These are phyloP conservation scores for Peribolospora kevripleyi DNA, from an alignment of 768 basidiomycete genomes.

Conservation along the genomic window DNA sequence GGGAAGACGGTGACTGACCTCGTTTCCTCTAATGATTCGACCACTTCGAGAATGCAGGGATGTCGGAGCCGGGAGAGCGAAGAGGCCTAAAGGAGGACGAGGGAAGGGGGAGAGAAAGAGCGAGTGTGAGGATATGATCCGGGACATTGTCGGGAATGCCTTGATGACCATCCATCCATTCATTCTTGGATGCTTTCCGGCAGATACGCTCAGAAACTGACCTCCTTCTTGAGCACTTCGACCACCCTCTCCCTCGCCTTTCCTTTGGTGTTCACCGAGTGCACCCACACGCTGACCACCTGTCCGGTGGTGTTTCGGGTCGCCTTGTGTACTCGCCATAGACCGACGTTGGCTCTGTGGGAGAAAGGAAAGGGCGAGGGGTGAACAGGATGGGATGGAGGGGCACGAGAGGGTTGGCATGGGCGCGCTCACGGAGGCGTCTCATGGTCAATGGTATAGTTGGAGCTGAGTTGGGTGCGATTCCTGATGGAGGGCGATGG, in stretches of 20 bases:
- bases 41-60: slow-evolving; percentile 89
- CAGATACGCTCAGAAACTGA: slow-evolving; percentile 5
- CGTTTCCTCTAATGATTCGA: slow-evolving; percentile 87
- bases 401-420: neutral
- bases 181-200: neutral
- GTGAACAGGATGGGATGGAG: neutral
- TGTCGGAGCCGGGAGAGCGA: slow-evolving; percentile 66
- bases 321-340: slow-evolving; percentile 73
- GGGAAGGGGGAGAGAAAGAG: neutral
- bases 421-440: neutral
- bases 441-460: neutral
- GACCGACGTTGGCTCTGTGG: slow-evolving; percentile 43
- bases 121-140: neutral
- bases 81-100: slow-evolving; percentile 33
- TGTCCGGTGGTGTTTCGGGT: slow-evolving; percentile 73
- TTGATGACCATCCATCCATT: no score
- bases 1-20: slow-evolving; percentile 18
- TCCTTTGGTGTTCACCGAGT: slow-evolving; percentile 27
- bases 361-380: neutral
- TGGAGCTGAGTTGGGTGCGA: neutral
- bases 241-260: slow-evolving; percentile 44
- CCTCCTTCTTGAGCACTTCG: slow-evolving; percentile 78
- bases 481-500: neutral
- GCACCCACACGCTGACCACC: slow-evolving; percentile 74
- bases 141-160: slow-evolving; percentile 17